Evolutionary conservation across 495 filamentous ascomycete species (phyloP).

Genomic region (Articulospora tetracladia): DNA sequence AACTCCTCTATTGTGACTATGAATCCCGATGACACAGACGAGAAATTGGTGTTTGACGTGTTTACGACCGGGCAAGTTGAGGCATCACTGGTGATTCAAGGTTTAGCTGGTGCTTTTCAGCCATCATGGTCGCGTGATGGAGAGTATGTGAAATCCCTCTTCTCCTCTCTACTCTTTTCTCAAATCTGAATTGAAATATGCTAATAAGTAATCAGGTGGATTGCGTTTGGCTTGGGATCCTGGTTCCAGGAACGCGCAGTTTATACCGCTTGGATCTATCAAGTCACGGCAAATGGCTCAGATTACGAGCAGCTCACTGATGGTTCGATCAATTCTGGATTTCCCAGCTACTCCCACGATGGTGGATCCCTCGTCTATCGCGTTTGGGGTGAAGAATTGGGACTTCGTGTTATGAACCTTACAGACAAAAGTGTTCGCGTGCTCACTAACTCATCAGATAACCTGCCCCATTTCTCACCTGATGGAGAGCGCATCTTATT

Average conservation of each 20-base stretch:
- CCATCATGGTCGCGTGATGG: slow-evolving; percentile 16
- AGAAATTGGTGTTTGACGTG: slow-evolving; percentile 9
- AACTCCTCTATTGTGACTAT: slow-evolving; percentile 18
- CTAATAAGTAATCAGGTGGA: too few relatives aligned
- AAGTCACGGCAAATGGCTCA: slow-evolving; percentile 9
- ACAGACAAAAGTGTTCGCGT: slow-evolving; percentile 6
- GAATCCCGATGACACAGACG: slow-evolving; percentile 8
- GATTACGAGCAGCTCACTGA: slow-evolving; percentile 14
- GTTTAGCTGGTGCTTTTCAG: slow-evolving; percentile 19
- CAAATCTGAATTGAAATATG: too few relatives aligned
- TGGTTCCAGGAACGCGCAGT: slow-evolving; percentile 18
- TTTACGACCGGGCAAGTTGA: background rate
- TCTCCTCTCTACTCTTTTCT: too few relatives aligned
- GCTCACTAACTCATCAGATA: slow-evolving; percentile 18
- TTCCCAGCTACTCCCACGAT: slow-evolving; percentile 15
- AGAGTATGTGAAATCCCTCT: too few relatives aligned
- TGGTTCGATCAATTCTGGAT: slow-evolving; percentile 19
- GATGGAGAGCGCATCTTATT: slow-evolving; percentile 22
- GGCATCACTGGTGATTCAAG: background rate
- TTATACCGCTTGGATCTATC: slow-evolving; percentile 4
- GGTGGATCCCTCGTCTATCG: slow-evolving; percentile 7
- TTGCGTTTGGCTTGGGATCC: slow-evolving; percentile 17
- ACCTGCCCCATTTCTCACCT: slow-evolving; percentile 17
- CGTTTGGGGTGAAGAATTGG: slow-evolving; percentile 4
- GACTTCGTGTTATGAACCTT: slow-evolving; percentile 20